A percentile compares a stretch with the other conserved stretches of the same genome.
phyloP scores from a whole-genome alignment of 345 rosid species.

The Viola odorata region DNA sequence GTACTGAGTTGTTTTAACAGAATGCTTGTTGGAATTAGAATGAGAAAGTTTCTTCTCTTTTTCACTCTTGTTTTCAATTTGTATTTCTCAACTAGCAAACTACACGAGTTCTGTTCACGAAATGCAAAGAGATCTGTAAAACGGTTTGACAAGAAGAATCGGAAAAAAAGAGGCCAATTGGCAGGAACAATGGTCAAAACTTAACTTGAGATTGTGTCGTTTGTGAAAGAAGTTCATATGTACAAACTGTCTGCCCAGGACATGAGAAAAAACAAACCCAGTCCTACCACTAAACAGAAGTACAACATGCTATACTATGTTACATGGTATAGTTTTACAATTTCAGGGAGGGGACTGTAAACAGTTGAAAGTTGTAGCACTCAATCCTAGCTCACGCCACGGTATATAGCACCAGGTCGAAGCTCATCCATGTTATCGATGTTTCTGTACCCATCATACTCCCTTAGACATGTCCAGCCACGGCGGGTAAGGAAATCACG shows the following conservation, averaged over 20 bases:
- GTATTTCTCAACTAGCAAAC: too few species aligned
- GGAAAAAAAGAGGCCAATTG: too few species aligned
- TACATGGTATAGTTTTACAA: not conserved
- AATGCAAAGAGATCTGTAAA: too few species aligned
- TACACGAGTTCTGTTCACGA: too few species aligned
- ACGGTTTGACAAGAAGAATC: too few species aligned
- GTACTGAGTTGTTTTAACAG: too few species aligned
- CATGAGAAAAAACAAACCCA: not conserved
- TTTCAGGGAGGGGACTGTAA: not conserved
- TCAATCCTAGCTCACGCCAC: constrained; percentile 54
- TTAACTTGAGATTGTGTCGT: not conserved
- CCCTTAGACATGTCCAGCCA: constrained; percentile 78
- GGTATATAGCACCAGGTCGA: constrained; percentile 67
- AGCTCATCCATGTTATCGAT: constrained; percentile 88
- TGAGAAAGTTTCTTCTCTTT: too few species aligned
- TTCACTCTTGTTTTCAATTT: too few species aligned
- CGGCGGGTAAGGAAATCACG: constrained; percentile 60
- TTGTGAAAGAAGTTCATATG: constrained; percentile 8
- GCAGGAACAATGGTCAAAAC: too few species aligned
- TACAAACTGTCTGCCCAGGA: constrained; percentile 8
- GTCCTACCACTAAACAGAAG: constrained; percentile 5
- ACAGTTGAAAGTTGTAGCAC: not conserved
- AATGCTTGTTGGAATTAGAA: too few species aligned
- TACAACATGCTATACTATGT: constrained; percentile 8
- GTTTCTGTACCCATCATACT: constrained; percentile 73